Conservation (phyloP, 2,329 filamentous ascomycete species). For the Colletotrichum truncatum region DNA sequence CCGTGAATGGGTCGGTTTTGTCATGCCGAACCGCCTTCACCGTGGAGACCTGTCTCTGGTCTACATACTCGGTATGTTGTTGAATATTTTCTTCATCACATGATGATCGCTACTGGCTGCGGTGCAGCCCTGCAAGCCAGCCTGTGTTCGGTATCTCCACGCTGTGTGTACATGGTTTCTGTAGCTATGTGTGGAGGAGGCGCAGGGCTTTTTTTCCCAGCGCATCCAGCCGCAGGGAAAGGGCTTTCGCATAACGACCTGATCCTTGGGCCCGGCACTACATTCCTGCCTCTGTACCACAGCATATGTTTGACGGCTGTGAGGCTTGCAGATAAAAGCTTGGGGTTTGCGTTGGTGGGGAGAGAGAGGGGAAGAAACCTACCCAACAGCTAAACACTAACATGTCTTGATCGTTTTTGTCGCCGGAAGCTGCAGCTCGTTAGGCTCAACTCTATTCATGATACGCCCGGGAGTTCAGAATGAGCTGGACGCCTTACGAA, state of each 20-base stretch:
- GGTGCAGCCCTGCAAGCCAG: neutral
- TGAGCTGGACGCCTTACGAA: too few species aligned
- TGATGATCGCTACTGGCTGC: neutral
- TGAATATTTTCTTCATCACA: neutral
- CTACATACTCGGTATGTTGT: neutral
- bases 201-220: conserved; percentile 9
- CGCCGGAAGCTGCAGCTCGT: too few species aligned
- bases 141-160: neutral
- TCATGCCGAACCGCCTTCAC: neutral
- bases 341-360: neutral
- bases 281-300: conserved; percentile 4
- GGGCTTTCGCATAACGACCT: neutral
- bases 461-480: too few species aligned
- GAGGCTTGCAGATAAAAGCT: neutral
- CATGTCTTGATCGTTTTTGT: too few species aligned
- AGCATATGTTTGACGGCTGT: neutral
- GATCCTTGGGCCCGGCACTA: neutral
- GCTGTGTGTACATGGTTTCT: too few species aligned
- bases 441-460: too few species aligned
- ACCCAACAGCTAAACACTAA: too few species aligned
- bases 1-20: neutral
- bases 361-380: too few species aligned
- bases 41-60: neutral
- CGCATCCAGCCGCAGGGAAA: neutral
- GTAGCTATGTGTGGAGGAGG: conserved; percentile 6